phyloP scores from a whole-genome alignment of 495 filamentous ascomycete species.

The Hapsidospora chrysogenum region DNA sequence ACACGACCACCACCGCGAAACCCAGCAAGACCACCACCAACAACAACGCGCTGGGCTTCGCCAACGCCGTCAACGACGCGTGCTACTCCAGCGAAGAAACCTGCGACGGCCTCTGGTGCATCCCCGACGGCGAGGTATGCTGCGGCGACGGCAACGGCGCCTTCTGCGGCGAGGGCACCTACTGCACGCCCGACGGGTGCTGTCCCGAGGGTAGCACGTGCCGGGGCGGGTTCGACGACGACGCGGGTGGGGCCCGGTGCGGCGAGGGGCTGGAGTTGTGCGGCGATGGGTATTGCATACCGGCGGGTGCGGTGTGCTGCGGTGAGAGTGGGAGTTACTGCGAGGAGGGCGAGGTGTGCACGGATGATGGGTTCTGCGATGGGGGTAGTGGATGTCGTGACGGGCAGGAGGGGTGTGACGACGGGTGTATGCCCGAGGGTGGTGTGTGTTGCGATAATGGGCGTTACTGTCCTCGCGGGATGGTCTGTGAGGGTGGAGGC shows the following conservation, averaged over 20 bases:
- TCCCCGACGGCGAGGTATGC: neutral
- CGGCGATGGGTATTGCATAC: constrained; percentile 8
- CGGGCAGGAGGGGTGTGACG: neutral
- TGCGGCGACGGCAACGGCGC: constrained; percentile 3
- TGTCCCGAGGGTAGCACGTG: constrained; percentile 9
- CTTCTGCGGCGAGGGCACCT: constrained; percentile 8
- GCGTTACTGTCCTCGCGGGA: constrained; percentile 9
- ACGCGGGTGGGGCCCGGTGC: no score
- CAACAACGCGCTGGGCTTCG: no score
- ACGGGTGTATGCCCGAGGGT: constrained; percentile 8
- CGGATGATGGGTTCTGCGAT: neutral
- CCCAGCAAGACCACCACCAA: no score
- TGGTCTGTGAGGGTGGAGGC: no score
- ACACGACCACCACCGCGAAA: no score
- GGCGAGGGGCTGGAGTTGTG: constrained; percentile 1
- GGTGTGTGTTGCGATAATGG: constrained; percentile 8
- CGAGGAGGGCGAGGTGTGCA: neutral
- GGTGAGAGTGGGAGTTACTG: neutral
- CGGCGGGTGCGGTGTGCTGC: constrained; percentile 3
- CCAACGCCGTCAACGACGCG: neutral
- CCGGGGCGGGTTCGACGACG: neutral
- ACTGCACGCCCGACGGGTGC: constrained; percentile 8
- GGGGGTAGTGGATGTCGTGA: neutral
- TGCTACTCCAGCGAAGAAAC: neutral
- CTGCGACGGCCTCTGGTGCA: constrained; percentile 1